Evolutionary conservation across 176 grass and related monocot genomes (phyloP), one percentile per base, ranked within the genome.

Genomic region (Tuctoria greenei): DNA sequence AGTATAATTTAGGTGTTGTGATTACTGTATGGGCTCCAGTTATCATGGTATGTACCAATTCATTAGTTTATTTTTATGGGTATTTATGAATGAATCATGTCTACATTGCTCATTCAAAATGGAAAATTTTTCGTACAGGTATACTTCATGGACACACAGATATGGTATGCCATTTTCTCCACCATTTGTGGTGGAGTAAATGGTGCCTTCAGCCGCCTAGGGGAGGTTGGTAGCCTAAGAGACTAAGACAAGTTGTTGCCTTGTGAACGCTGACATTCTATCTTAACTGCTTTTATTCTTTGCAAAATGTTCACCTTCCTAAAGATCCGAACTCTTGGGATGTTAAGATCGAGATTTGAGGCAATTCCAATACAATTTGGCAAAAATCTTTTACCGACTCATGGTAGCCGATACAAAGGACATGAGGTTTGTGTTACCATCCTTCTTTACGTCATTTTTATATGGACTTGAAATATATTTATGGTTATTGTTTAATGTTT

Each of bases 81-180:
- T 2, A 4, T 52, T 56, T 36, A 49, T 16, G 1, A 26, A 74
- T 42, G 21, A 64, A 16, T 12, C 61, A 65, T 61, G 46, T 46
- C 73, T 78, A 83, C 47, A 25, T 58, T 72, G 21, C 69, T 51
- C 4, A 72, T 23, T 79, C 78, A 8, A 58, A 58, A 26, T 58
- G 2, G 55, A 23, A 58, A 42, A 20, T 45, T 54, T 45, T 18
- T 27, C 27, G 13, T 79, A 27, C 70, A 97, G 95, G 95, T 99
- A 38, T 99, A 99, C 75, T 99, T 99, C 73, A 99, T 99, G 91
- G 95, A 99, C 71, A 86, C 95, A 14, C 91, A 95, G 89, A 99
- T 99, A 92, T 99, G 95, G 95, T 99, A 99, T 41, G 89, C 89
- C 60, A 99, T 99, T 90, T 99, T 99, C 83, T 99, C 91, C 45